Base-by-base conservation (phyloP, 2,329 filamentous ascomycete genomes). In the Penicillium sp. region DNA sequence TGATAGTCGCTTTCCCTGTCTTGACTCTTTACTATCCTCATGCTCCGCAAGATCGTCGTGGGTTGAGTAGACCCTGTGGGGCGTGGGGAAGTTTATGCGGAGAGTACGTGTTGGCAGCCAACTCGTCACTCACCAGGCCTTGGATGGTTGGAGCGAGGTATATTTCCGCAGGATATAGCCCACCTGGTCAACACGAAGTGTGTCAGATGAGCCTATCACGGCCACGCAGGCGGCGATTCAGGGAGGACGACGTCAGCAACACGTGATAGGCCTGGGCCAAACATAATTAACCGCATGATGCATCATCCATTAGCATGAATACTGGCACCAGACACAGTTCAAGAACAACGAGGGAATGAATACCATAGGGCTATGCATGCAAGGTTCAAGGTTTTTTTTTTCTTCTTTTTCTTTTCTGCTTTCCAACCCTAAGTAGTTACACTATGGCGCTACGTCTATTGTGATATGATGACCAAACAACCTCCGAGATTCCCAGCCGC, bases 361-460 rank as follows among this genome's bases (percentile, higher is more conserved):
- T 10, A 4, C n/a, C 12, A 27, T n/a, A n/a, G n/a, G n/a, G n/a
- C n/a, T n/a, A n/a, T n/a, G n/a, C n/a, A 10, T 25, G 5, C 6
- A 28, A 12, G 9, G 33, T 49, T 49, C 16, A 34, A 33, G n/a
- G n/a, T n/a, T n/a, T n/a, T n/a, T n/a, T n/a, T n/a, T n/a, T n/a
- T n/a, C n/a, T n/a, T n/a, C n/a, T n/a, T n/a, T n/a, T 14, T 3
- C 30, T 27, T 42, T 42, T 47, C 36, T 42, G 22, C 11, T 9
- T 40, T 50, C 12, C 41, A 46, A 45, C 46, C 46, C 41, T 34
- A 46, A 33, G 18, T 50, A 22, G 47, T 50, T 46, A 46, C 47
- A 46, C 29, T 31, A 48, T 35, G 13, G 45, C 35, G 29, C 35
- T 35, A 35, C 40, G 41, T 50, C 47, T 50, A 49, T 49, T 16